These are phyloP conservation scores for Physaria fendleri DNA, from an alignment of 345 rosid genomes.

Conservation along the genomic window DNA sequence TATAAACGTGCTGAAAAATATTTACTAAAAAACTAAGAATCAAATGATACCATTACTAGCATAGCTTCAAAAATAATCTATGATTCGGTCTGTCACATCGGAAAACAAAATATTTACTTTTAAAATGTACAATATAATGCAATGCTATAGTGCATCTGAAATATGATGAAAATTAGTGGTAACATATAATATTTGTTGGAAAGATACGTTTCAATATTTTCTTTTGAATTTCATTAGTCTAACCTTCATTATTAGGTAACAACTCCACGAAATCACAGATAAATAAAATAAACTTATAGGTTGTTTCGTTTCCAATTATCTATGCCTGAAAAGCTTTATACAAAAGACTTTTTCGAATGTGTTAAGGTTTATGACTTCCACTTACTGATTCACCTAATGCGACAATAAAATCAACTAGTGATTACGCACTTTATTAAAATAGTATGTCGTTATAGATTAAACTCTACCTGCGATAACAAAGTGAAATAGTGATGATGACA, in stretches of 20 bases:
- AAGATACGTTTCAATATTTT: background rate
- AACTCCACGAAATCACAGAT: background rate
- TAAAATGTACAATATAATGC: background rate
- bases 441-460: background rate
- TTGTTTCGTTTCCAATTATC: background rate
- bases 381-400: no score
- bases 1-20: no score
- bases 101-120: background rate
- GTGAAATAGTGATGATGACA: no score
- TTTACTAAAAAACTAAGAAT: no score
- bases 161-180: background rate
- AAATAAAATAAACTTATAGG: background rate
- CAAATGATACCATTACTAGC: background rate
- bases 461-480: no score
- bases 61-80: background rate
- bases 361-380: constrained; percentile 3
- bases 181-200: background rate
- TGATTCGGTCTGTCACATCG: background rate
- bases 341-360: background rate
- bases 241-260: background rate
- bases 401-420: background rate
- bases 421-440: background rate
- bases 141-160: background rate
- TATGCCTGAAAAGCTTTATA: background rate
- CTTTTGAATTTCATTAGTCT: background rate